Evolutionary conservation across 2,329 filamentous ascomycete species (phyloP).

Genomic region (Fusarium sp.): DNA sequence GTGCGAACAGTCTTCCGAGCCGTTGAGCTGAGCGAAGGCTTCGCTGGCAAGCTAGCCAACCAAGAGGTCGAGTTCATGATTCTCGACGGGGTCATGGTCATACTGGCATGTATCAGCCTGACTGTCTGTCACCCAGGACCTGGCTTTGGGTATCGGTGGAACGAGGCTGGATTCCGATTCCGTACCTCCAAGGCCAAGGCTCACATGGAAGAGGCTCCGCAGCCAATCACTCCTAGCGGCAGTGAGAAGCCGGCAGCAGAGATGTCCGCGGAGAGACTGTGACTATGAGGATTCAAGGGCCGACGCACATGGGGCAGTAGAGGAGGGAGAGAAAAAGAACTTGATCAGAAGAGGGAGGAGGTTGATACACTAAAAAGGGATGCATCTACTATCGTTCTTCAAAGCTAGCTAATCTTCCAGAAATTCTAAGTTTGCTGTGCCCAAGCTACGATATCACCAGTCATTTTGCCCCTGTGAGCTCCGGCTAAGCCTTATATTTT

Average conservation of each 20-base stretch:
- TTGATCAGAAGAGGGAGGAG: too few relatives aligned
- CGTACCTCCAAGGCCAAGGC: conserved; percentile 26
- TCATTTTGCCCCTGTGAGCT: too few relatives aligned
- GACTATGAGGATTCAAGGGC: background rate
- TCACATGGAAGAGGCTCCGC: conserved; percentile 5
- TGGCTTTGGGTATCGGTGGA: conserved; percentile 28
- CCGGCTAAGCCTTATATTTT: too few relatives aligned
- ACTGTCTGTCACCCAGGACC: conserved; percentile 32
- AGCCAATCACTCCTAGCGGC: conserved; percentile 10
- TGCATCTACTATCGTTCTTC: background rate
- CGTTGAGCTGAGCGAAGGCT: conserved; percentile 35
- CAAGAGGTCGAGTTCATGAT: conserved; percentile 39
- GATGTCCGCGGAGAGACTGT: conserved; percentile 19
- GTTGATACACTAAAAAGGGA: background rate
- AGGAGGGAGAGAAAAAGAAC: too few relatives aligned
- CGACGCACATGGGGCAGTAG: background rate
- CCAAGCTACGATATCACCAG: too few relatives aligned
- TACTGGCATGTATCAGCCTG: conserved; percentile 26
- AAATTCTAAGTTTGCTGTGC: background rate
- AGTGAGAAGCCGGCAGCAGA: conserved; percentile 16
- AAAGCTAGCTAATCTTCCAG: background rate
- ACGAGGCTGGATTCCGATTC: conserved; percentile 31
- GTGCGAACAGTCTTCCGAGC: conserved; percentile 36
- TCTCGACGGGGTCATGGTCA: conserved; percentile 40
- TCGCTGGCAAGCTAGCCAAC: conserved; percentile 36